These are phyloP conservation scores for Fusarium cyanostomum DNA, from an alignment of 2,329 filamentous ascomycete genomes.

Conservation along the genomic window DNA sequence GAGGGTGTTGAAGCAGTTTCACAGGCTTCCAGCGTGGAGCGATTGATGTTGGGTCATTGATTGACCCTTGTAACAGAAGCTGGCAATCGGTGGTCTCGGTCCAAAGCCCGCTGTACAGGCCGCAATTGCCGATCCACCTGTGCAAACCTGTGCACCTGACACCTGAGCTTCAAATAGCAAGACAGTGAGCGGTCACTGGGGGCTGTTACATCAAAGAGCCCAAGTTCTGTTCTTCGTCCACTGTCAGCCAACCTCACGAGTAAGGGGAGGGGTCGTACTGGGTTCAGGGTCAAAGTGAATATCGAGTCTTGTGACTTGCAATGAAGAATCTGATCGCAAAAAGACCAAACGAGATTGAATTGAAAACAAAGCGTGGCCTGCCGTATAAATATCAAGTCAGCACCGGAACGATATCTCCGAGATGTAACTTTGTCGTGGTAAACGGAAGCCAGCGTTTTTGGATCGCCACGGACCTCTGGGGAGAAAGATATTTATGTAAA, in stretches of 20 bases:
- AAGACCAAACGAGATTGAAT: background rate
- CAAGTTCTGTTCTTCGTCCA: slow-evolving; percentile 4
- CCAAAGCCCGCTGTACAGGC: background rate
- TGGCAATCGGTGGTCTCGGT: background rate
- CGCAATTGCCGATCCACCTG: slow-evolving; percentile 5
- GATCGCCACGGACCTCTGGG: slow-evolving; percentile 9
- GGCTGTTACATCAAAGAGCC: slow-evolving; percentile 10
- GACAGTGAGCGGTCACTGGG: slow-evolving; percentile 7
- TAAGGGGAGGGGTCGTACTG: no score
- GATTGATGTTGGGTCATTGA: background rate
- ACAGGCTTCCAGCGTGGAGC: background rate
- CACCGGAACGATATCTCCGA: background rate
- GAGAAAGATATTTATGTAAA: slow-evolving; percentile 4
- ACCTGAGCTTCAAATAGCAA: slow-evolving; percentile 8
- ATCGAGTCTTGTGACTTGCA: background rate
- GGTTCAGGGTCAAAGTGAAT: slow-evolving; percentile 3
- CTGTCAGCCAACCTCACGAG: slow-evolving; percentile 21
- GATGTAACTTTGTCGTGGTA: background rate
- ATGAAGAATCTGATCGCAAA: background rate
- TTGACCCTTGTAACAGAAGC: background rate
- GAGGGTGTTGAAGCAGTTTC: background rate
- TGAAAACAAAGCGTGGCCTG: background rate
- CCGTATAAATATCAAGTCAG: background rate
- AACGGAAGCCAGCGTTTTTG: background rate
- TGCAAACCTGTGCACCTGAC: slow-evolving; percentile 34